phyloP scores from a whole-genome alignment of 176 grass and related monocot species.

The Aegilops bicornis region DNA sequence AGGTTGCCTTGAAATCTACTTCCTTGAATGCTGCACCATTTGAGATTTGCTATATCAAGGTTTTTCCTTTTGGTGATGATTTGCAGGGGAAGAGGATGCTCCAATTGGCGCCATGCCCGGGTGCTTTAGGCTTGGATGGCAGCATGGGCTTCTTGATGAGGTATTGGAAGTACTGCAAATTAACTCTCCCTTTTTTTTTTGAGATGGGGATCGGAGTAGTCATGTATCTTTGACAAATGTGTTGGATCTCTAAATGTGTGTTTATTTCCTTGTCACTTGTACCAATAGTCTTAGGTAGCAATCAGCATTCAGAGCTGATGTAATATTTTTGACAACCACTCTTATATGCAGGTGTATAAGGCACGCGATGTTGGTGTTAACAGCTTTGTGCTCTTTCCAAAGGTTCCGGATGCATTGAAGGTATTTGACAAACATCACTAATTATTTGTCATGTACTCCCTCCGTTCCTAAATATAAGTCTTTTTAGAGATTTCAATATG shows the following conservation, averaged over 20 bases:
- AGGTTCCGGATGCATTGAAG: conserved; percentile 98
- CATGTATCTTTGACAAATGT: not conserved
- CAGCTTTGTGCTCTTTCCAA: conserved; percentile 93
- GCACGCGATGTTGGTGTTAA: conserved; percentile 90
- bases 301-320: not conserved
- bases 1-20: conserved; percentile 49
- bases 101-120: conserved; percentile 97
- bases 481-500: too few species aligned
- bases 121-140: conserved; percentile 95
- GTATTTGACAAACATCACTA: conserved; percentile 31
- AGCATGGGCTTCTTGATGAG: conserved; percentile 90
- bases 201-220: not conserved
- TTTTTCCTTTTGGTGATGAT: not conserved
- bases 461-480: too few species aligned
- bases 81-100: conserved; percentile 79
- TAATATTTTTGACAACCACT: not conserved
- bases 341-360: conserved; percentile 82
- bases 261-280: not conserved
- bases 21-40: not conserved
- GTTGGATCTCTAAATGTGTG: not conserved
- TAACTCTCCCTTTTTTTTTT: not conserved
- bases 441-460: not conserved
- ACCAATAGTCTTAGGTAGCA: not conserved
- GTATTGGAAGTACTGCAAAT: conserved; percentile 29
- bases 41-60: not conserved